phyloP scores from a whole-genome alignment of 2,329 filamentous ascomycete species.

The Elsinoe fawcettii region DNA sequence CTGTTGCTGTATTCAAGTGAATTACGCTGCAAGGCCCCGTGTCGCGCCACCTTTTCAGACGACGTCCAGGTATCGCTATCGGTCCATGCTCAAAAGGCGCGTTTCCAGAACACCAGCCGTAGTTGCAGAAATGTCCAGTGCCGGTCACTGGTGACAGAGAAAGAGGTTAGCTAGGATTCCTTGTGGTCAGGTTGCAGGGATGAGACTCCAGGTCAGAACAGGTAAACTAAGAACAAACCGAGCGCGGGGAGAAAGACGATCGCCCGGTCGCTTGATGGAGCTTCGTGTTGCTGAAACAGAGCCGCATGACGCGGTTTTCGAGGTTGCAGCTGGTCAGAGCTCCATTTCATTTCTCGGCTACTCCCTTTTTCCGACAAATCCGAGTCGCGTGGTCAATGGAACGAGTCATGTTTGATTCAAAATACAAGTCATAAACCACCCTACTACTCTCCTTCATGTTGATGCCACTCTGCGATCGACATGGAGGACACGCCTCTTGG shows the following conservation, averaged over 20 bases:
- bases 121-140: background rate
- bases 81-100: background rate
- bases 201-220: background rate
- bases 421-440: background rate
- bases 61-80: background rate
- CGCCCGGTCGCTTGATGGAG: background rate
- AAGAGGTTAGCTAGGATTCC: background rate
- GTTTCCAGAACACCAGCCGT: background rate
- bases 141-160: background rate
- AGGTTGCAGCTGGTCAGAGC: background rate
- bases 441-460: background rate
- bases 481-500: background rate
- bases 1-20: background rate
- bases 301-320: background rate
- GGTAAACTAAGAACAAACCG: background rate
- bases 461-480: background rate
- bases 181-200: background rate
- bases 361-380: background rate
- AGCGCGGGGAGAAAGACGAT: background rate
- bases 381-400: background rate
- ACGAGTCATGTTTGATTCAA: background rate
- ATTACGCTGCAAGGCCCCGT: background rate
- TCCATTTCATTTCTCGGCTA: background rate
- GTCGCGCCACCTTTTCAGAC: background rate
- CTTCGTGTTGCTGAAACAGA: background rate